Percentiles rank a stretch among this genome's conserved stretches.
phyloP scores from a whole-genome alignment of 2,329 filamentous ascomycete species.

The Exophiala oligosperma region DNA sequence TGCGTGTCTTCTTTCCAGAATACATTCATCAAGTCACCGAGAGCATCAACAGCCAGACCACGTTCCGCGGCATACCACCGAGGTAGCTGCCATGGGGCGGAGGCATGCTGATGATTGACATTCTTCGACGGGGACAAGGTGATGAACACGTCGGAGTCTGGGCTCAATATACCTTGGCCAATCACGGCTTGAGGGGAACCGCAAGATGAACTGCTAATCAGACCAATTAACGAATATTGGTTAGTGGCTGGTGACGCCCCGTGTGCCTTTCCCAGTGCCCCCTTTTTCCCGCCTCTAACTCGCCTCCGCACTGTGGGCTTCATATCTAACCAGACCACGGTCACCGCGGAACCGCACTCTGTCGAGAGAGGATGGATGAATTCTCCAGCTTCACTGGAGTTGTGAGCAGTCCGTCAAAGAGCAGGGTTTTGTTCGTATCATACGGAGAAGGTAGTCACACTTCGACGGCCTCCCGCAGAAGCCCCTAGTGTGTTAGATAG shows the following conservation, averaged over 20 bases:
- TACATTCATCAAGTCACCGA: slow-evolving; percentile 4
- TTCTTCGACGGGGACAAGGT: slow-evolving; percentile 1
- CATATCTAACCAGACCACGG: not conserved
- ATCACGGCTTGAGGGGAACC: slow-evolving; percentile 4
- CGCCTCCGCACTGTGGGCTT: slow-evolving; percentile 4
- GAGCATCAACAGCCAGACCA: slow-evolving; percentile 3
- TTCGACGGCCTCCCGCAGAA: slow-evolving; percentile 1
- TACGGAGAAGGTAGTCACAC: not conserved
- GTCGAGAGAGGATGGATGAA: no score
- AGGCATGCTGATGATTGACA: slow-evolving; percentile 2
- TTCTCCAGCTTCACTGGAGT: slow-evolving; percentile 1
- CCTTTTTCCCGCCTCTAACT: not conserved
- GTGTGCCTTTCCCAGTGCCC: not conserved
- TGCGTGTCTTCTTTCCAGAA: slow-evolving; percentile 2
- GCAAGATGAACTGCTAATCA: slow-evolving; percentile 5
- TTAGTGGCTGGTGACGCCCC: slow-evolving; percentile 2
- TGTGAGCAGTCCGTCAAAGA: slow-evolving; percentile 3
- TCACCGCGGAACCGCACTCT: not conserved
- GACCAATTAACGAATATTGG: slow-evolving; percentile 2
- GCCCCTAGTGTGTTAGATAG: slow-evolving; percentile 1
- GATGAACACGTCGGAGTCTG: slow-evolving; percentile 1
- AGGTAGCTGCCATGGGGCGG: not conserved
- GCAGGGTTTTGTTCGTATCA: slow-evolving; percentile 3
- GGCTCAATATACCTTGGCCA: slow-evolving; percentile 1
- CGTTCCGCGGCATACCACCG: slow-evolving; percentile 1